Conservation (phyloP, 345 rosid genomes). For the Gynandropsis gynandra region DNA sequence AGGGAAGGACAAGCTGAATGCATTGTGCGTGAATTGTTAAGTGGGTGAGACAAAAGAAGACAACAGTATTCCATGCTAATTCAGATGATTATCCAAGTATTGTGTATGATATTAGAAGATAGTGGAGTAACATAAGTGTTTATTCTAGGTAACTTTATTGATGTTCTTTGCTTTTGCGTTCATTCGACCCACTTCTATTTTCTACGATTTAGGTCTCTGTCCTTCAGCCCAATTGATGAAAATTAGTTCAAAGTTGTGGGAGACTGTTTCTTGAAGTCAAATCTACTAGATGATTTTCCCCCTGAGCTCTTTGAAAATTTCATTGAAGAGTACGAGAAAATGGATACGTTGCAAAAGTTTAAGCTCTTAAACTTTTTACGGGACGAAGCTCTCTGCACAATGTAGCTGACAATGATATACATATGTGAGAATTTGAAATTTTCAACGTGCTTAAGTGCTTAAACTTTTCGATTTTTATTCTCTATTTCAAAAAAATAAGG, state of each 20-base stretch:
- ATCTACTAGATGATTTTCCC: constrained; percentile 27
- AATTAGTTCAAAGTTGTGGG: constrained; percentile 50
- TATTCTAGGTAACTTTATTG: no score
- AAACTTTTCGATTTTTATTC: background rate
- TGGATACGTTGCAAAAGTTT: constrained; percentile 33
- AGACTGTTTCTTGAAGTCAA: constrained; percentile 31
- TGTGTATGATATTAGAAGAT: no score
- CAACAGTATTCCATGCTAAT: no score
- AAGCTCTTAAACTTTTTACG: constrained; percentile 44
- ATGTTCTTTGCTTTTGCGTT: background rate
- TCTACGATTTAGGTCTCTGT: constrained; percentile 35
- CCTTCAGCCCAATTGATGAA: constrained; percentile 36
- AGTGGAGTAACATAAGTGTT: constrained; percentile 47
- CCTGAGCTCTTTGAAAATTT: constrained; percentile 29
- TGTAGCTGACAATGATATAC: constrained; percentile 33
- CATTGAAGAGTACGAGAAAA: constrained; percentile 33
- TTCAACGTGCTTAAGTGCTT: background rate
- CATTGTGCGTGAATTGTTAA: no score
- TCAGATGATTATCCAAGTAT: no score
- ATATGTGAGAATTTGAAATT: background rate
- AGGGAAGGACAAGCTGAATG: constrained; percentile 72
- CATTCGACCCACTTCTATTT: constrained; percentile 2
- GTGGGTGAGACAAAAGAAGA: no score
- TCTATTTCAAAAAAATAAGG: constrained; percentile 14
- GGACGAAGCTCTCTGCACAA: constrained; percentile 47